Evolutionary conservation across 257 asterid genomes (phyloP).

Genomic region (Leonotis leonurus): DNA sequence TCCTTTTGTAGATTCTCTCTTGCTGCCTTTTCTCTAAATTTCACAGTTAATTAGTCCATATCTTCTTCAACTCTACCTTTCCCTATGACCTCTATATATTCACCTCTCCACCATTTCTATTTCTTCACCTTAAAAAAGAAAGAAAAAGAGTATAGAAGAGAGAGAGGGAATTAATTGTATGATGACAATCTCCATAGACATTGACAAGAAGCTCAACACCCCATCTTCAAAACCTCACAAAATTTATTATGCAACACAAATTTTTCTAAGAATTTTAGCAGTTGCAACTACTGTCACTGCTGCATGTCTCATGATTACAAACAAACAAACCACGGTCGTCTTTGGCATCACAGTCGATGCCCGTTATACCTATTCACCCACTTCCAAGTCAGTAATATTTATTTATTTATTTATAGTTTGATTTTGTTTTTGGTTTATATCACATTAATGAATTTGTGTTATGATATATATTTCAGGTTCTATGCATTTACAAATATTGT

Average conservation of each 20-base stretch:
- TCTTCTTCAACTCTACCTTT: too few species aligned
- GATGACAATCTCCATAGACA: neutral
- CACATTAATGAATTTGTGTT: neutral
- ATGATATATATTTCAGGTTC: conserved; percentile 51
- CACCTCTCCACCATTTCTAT: too few species aligned
- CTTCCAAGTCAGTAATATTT: conserved; percentile 50
- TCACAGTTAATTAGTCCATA: too few species aligned
- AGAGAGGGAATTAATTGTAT: too few species aligned
- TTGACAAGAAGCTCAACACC: too few species aligned
- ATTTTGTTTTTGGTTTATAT: neutral
- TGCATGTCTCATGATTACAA: conserved; percentile 36
- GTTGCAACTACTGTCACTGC: conserved; percentile 37
- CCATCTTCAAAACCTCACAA: too few species aligned
- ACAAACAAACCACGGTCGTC: conserved; percentile 27
- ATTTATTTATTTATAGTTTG: too few species aligned
- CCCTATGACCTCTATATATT: too few species aligned
- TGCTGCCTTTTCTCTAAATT: too few species aligned
- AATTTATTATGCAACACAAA: conserved; percentile 15
- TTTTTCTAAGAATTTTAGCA: conserved; percentile 28
- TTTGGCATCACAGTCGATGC: conserved; percentile 35
- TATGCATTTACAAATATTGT: conserved; percentile 37
- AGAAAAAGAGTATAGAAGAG: too few species aligned
- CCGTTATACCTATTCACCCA: conserved; percentile 42
- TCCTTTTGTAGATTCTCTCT: too few species aligned
- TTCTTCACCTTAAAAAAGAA: too few species aligned